Base-by-base conservation (phyloP, 139 green algal species). In the Haematococcus lacustris region DNA sequence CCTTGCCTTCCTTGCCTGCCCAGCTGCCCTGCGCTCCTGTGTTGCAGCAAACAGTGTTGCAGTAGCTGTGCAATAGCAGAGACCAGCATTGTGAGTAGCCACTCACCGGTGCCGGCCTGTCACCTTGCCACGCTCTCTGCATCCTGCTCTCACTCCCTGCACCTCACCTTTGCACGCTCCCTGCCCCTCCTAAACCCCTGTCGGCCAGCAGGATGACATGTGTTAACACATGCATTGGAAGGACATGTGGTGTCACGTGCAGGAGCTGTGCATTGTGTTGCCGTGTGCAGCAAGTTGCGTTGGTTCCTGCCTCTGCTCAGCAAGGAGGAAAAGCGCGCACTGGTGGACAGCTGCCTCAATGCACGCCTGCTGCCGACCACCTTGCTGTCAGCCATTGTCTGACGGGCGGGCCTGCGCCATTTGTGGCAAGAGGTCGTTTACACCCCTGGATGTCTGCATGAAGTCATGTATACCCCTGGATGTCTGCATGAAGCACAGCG, bases 301-400 rank as follows among this genome's bases (percentile, higher is more conserved):
- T 93, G 88, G 88, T 53, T 86, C 1, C 51, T 92, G 33, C 88
- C 88, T 4, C n/a, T 83, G 23, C 65, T 88, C 64, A 77, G 68
- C n/a, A 62, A 77, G 7, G 77, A 78, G 2, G 77, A 86, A 68
- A 72, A 68, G 64, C 74, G 75, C n/a, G 50, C 57, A 35, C 66
- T 88, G 68, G 50, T 83, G 40, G 79, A 88, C 26, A 76, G 61
- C 0, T 83, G 71, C 43, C 72, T 88, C 41, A 76, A 41, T 60
- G 43, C 71, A 53, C 61, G 41, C 28, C 39, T 65, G 1, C 30
- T 64, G 53, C 53, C 53, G 13, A 26, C 53, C 53, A 35, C 53
- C 4, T 64, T 64, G n/a, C n/a, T n/a, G n/a, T n/a, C n/a, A n/a
- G n/a, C n/a, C n/a, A n/a, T n/a, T n/a, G n/a, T n/a, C n/a, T n/a